These are phyloP conservation scores for Plantago major DNA, from an alignment of 257 asterid genomes.

Conservation along the genomic window DNA sequence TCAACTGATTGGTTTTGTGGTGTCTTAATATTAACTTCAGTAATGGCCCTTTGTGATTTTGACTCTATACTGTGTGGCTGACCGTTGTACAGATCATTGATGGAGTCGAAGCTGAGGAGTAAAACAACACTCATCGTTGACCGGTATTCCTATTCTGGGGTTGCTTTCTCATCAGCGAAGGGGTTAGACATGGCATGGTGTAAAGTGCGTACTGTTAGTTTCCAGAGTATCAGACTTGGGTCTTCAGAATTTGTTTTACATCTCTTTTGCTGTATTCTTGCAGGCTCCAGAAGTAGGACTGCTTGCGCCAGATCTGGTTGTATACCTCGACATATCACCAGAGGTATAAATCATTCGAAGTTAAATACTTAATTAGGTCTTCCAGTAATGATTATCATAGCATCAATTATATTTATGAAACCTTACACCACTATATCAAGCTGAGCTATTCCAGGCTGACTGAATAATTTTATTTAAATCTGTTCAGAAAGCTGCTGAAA, in stretches of 20 bases:
- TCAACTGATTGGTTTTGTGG: too few species aligned
- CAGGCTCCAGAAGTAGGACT: constrained; percentile 90
- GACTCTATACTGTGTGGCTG: constrained; percentile 10
- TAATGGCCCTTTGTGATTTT: not conserved
- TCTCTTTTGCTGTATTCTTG: not conserved
- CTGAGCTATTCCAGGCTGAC: constrained; percentile 10
- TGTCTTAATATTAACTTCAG: not conserved
- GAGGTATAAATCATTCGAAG: constrained; percentile 46
- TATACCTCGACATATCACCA: constrained; percentile 86
- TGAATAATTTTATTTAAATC: constrained; percentile 11
- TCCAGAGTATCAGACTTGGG: not conserved
- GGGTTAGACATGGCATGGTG: constrained; percentile 86
- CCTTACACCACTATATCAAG: constrained; percentile 7
- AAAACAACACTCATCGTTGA: constrained; percentile 79
- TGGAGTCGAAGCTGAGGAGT: constrained; percentile 78
- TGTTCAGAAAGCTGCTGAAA: constrained; percentile 78
- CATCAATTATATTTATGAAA: constrained; percentile 2
- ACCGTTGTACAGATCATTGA: constrained; percentile 46
- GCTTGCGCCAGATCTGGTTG: constrained; percentile 88
- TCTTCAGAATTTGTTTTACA: constrained; percentile 6
- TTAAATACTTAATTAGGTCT: not conserved
- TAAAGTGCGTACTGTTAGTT: constrained; percentile 46
- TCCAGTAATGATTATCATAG: not conserved
- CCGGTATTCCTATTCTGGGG: constrained; percentile 88
- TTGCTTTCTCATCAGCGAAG: constrained; percentile 90